Conservation (phyloP, 2,329 filamentous ascomycete species). For the Graphilbum ipis-grandicollis region DNA sequence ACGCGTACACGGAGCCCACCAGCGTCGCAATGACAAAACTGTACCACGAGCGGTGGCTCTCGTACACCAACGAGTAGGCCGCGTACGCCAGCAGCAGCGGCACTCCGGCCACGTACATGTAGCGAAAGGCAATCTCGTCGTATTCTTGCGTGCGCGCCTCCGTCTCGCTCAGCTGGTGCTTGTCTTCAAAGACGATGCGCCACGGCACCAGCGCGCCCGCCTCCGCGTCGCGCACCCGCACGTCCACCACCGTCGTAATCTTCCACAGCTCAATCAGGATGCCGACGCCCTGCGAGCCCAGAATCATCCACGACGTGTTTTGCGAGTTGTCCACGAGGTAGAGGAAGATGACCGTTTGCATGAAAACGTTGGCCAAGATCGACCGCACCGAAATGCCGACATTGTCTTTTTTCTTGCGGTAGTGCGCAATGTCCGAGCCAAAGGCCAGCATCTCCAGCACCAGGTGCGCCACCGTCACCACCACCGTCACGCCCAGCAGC, state of each 20-base stretch:
- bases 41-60: slow-evolving; percentile 96
- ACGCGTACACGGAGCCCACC: slow-evolving; percentile 91
- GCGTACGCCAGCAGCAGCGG: slow-evolving; percentile 83
- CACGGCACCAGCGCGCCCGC: slow-evolving; percentile 62
- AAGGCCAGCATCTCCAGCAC: slow-evolving; percentile 92
- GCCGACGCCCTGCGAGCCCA: slow-evolving; percentile 80
- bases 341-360: slow-evolving; percentile 90
- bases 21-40: slow-evolving; percentile 89
- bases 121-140: slow-evolving; percentile 92
- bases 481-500: slow-evolving; percentile 64
- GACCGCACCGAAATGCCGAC: slow-evolving; percentile 91
- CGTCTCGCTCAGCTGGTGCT: slow-evolving; percentile 85
- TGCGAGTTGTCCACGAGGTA: slow-evolving; percentile 96
- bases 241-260: slow-evolving; percentile 85
- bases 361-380: slow-evolving; percentile 92
- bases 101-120: slow-evolving; percentile 83
- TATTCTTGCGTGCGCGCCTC: slow-evolving; percentile 98
- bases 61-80: slow-evolving; percentile 78
- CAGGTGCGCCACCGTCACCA: slow-evolving; percentile 82
- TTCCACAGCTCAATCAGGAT: slow-evolving; percentile 67
- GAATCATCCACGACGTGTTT: slow-evolving; percentile 97
- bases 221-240: slow-evolving; percentile 54
- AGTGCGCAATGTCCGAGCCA: slow-evolving; percentile 93
- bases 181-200: slow-evolving; percentile 77
- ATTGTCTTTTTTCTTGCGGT: slow-evolving; percentile 99